Evolutionary conservation across 208 protist genomes (phyloP), one percentile per base, ranked within the genome.

Genomic region (Trypanosomatidae sp.): DNA sequence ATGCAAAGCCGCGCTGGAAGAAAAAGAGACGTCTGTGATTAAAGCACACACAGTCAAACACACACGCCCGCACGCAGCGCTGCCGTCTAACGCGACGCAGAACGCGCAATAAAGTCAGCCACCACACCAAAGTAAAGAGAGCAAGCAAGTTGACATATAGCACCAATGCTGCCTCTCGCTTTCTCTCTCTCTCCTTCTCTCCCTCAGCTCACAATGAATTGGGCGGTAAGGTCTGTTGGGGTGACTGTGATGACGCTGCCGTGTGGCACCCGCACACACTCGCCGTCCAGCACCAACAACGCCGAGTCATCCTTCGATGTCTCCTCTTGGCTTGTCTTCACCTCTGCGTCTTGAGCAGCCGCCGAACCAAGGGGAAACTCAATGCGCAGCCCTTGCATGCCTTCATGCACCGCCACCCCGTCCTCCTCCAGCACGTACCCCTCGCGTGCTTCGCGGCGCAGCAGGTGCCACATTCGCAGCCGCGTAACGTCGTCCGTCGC

Each of bases 381-480:
- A 62, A 91, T 74, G 62, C 71, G 77, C 39, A 90, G 52, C 62
- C 66, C 69, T 8, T 60, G 77, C 56, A 90, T 85, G 46, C 28
- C 73, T 17, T 80, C 55, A 12, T 79, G 81, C 64, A 79, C 73
- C 25, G 64, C 13, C 25, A 98, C 93, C 77, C 96, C 96, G 64
- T 97, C 96, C 68, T 95, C 89, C 47, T 81, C 75, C 25, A 95
- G 67, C 13, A 93, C 66, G 56, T 74, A 69, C 8, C 89, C 90
- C 39, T 89, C 85, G 30, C 49, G 28, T 19, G 87, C 87, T 60
- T 96, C 89, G 8, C 87, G 76, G n/a, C 78, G 74, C 71, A 96
- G 62, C 17, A 96, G 80, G 72, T 96, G 91, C 84, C 87, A 93
- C 69, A 93, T 62, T 3, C 91, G 89, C 65, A 88, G 46, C 22